Conservation (phyloP, 2,329 filamentous ascomycete genomes). For the Colletotrichum chrysophilum region DNA sequence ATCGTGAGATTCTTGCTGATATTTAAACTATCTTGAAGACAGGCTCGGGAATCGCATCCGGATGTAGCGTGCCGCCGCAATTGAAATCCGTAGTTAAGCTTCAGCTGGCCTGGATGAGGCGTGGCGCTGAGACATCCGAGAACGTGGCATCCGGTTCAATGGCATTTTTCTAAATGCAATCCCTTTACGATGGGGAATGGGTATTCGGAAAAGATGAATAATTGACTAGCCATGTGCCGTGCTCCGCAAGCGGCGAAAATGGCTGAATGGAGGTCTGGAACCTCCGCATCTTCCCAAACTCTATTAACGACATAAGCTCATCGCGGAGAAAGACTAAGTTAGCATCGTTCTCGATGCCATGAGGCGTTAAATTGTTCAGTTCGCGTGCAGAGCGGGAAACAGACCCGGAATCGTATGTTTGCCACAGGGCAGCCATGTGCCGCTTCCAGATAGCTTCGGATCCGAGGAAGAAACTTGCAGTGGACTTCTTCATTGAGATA, state of each 20-base stretch:
- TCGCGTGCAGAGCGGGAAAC: background rate
- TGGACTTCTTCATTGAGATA: background rate
- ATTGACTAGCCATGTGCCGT: background rate
- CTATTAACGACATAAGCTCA: background rate
- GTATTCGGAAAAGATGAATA: background rate
- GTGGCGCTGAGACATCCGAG: background rate
- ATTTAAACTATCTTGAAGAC: background rate
- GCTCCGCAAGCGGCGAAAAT: background rate
- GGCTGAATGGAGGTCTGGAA: background rate
- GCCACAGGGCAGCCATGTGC: background rate
- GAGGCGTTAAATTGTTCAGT: background rate
- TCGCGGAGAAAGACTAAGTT: background rate
- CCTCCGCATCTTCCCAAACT: background rate
- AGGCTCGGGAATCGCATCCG: fast-evolving
- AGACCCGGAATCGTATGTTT: background rate
- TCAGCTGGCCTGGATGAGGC: background rate
- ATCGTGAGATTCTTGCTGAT: background rate
- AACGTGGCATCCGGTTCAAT: background rate
- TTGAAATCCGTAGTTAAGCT: background rate
- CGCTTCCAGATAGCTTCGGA: background rate
- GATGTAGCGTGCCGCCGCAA: background rate
- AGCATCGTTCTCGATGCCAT: background rate
- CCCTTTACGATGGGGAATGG: background rate
- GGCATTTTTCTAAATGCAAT: background rate
- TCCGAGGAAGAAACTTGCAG: background rate